These are phyloP conservation scores for Citrus maxima DNA, from an alignment of 345 rosid species.

Conservation along the genomic window DNA sequence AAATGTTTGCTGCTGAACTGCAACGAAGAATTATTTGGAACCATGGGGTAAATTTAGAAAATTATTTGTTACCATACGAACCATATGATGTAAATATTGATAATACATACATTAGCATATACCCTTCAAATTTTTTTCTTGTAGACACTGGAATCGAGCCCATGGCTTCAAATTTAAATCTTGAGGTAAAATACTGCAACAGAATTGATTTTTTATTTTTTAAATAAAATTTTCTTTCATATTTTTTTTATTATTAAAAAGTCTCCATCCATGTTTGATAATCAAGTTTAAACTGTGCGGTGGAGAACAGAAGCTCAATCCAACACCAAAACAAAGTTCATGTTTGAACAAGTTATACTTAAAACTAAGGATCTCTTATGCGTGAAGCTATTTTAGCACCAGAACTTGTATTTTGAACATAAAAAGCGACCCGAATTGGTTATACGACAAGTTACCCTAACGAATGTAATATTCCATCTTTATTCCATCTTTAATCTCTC, in stretches of 20 bases:
- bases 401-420: not conserved
- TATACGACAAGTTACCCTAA: not conserved
- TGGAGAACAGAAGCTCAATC: not conserved
- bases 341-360: not conserved
- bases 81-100: not conserved
- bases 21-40: not conserved
- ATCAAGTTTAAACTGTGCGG: not conserved
- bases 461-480: slow-evolving; percentile 9
- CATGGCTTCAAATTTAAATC: not conserved
- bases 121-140: too few species aligned
- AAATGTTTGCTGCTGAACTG: not conserved
- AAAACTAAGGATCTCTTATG: not conserved
- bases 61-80: not conserved
- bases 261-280: not conserved
- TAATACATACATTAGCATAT: not conserved
- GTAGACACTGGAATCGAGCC: not conserved
- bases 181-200: not conserved
- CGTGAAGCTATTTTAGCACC: not conserved
- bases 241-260: not conserved
- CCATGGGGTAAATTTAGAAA: not conserved
- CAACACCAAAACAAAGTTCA: not conserved
- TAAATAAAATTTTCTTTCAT: not conserved
- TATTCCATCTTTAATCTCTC: slow-evolving; percentile 13
- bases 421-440: not conserved
- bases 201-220: too few species aligned